phyloP scores from a whole-genome alignment of 1,284 basidiomycete species.

The Ceratobasidium sp. region DNA sequence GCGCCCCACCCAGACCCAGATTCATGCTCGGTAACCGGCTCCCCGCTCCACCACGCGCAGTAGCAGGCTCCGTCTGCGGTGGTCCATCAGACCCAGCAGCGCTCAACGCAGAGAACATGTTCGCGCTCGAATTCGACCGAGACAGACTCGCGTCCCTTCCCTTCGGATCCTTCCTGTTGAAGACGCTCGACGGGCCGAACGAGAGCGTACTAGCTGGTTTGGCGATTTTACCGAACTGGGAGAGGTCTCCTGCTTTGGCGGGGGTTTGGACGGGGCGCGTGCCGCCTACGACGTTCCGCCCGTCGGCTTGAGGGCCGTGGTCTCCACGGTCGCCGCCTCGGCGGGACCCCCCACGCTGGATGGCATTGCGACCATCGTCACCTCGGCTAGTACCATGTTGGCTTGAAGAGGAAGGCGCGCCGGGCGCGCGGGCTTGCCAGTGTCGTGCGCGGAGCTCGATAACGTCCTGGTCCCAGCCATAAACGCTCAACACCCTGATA shows the following conservation, averaged over 20 bases:
- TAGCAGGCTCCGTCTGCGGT: conserved; percentile 59
- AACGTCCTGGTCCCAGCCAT: conserved; percentile 71
- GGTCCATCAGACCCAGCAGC: conserved; percentile 61
- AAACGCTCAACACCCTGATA: neutral
- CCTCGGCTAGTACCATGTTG: too few species aligned
- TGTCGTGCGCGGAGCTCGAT: conserved; percentile 88
- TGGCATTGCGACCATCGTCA: too few species aligned
- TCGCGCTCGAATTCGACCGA: conserved; percentile 80
- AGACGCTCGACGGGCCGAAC: conserved; percentile 85
- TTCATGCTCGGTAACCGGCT: conserved; percentile 68
- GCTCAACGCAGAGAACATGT: conserved; percentile 85
- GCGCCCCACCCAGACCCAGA: conserved; percentile 57
- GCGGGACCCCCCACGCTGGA: too few species aligned
- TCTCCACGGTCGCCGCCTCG: conserved; percentile 80
- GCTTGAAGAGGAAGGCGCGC: conserved; percentile 79
- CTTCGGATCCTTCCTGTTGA: conserved; percentile 73
- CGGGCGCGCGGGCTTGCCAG: conserved; percentile 82
- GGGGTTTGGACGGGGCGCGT: conserved; percentile 65
- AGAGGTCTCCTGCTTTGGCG: conserved; percentile 87
- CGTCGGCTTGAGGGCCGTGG: conserved; percentile 66
- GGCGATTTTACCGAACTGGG: conserved; percentile 88
- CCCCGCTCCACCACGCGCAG: conserved; percentile 58
- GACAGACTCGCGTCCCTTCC: conserved; percentile 73
- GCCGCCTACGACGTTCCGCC: conserved; percentile 85
- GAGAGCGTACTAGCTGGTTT: conserved; percentile 69